Evolutionary conservation across 306 rosid genomes (phyloP), one percentile per base, ranked within the genome.

Genomic region (barrel medic (Medicago truncatula)): DNA sequence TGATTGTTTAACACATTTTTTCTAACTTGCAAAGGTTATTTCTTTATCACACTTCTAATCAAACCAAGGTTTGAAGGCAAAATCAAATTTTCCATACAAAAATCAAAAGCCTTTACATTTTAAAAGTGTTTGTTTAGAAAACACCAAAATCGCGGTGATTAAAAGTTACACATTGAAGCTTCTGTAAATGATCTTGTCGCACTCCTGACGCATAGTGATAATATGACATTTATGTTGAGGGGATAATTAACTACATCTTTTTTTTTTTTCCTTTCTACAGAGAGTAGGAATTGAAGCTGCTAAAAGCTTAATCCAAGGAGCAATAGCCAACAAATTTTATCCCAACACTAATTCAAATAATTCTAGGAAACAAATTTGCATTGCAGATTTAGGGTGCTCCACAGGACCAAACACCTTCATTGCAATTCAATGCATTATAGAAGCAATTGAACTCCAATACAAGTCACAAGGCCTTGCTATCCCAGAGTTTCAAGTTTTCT

Each of bases 371-470:
- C 63, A 17, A 67, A 38, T 82, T 21, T 40, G 67, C 76, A 59
- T 83, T 7, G 83, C 74, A 31, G 83, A 83, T 46, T 78, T 83
- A 4, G 86, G 83, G 0, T 83, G 86, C 21, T 74, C 86, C 43
- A 62, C 74, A n/a, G 83, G 83, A 9, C 75, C 81, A 18, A 75
- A 79, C 18, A 70, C 86, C 12, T 79, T 83, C n/a, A 34, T 63
- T 1, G 65, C 78, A 23, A 23, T 64, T 14, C 67, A 78, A 34
- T 40, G 50, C 62, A 83, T 79, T 21, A 9, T 75, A 63, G 81
- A 83, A 25, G 71, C 86, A 21, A 36, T 69, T 23, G 6, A 73
- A 25, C 46, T 23, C 41, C 47, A 68, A 60, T 62, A 52, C 77
- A n/a, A 66, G 6, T 78, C 80, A 28, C 31, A 60, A n/a, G 74